Conservation (phyloP, 23 red algal genomes). For the Agarophyton chilense region DNA sequence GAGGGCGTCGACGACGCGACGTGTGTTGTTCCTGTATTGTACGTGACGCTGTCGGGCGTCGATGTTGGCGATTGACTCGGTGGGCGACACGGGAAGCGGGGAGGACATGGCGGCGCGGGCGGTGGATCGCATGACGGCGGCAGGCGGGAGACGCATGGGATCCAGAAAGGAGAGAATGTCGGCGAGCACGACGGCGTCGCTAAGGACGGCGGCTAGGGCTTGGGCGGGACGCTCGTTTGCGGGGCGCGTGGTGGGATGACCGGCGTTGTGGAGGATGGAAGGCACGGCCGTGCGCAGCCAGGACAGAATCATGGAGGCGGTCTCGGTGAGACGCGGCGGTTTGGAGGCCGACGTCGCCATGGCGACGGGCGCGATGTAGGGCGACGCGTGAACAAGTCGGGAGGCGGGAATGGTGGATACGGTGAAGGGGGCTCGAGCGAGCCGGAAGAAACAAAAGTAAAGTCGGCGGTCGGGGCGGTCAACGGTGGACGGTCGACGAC, state of each 20-base stretch:
- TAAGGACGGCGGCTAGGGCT: not conserved
- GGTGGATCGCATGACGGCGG: slow-evolving; percentile 30
- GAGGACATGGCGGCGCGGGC: slow-evolving; percentile 33
- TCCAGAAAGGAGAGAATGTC: slow-evolving; percentile 34
- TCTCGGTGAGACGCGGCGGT: slow-evolving; percentile 36
- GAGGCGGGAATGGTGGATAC: slow-evolving; percentile 35
- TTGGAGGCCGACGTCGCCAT: slow-evolving; percentile 20
- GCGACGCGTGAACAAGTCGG: slow-evolving; percentile 8
- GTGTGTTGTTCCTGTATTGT: slow-evolving; percentile 57
- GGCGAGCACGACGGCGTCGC: slow-evolving; percentile 48
- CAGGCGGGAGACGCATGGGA: slow-evolving; percentile 38
- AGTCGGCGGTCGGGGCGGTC: not conserved
- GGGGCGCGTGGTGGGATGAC: not conserved
- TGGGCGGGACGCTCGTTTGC: slow-evolving; percentile 5
- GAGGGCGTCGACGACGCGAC: slow-evolving; percentile 30
- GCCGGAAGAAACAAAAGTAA: not conserved
- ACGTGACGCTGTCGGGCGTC: slow-evolving; percentile 54
- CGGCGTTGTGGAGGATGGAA: not conserved
- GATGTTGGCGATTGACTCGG: not conserved
- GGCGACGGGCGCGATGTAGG: slow-evolving; percentile 12
- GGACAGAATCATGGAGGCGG: slow-evolving; percentile 41
- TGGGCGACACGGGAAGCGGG: slow-evolving; percentile 3
- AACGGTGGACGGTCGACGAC: not conserved
- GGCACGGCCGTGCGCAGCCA: slow-evolving; percentile 35
- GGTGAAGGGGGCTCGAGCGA: not conserved